Percentiles rank a stretch among this genome's conserved stretches.
Evolutionary conservation across 371 early-diverging fungal species (phyloP).

Genomic region (Coemansia sp.): DNA sequence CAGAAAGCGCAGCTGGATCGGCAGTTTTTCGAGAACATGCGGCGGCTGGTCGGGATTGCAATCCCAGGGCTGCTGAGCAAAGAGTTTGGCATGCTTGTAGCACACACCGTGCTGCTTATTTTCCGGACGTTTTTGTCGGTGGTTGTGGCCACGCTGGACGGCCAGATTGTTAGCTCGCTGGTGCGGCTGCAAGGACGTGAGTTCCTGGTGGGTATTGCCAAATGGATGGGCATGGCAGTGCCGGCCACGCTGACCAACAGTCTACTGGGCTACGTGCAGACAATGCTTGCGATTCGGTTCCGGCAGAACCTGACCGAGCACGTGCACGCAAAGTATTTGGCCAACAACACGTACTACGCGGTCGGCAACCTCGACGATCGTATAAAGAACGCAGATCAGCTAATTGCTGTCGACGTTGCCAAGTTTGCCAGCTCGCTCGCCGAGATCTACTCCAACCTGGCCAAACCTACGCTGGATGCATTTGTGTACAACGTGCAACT

Average conservation of each 20-base stretch:
- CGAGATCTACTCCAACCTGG: slow-evolving; percentile 77
- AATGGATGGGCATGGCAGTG: slow-evolving; percentile 90
- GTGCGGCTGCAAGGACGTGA: slow-evolving; percentile 61
- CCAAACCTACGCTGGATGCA: slow-evolving; percentile 81
- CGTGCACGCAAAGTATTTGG: slow-evolving; percentile 74
- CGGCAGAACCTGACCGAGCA: slow-evolving; percentile 72
- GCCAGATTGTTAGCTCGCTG: slow-evolving; percentile 85
- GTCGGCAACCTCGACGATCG: slow-evolving; percentile 79
- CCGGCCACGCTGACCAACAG: slow-evolving; percentile 96
- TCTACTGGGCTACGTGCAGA: slow-evolving; percentile 60
- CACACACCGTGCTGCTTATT: slow-evolving; percentile 56
- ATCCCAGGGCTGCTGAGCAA: slow-evolving; percentile 66
- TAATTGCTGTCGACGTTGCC: slow-evolving; percentile 79
- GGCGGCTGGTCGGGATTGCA: slow-evolving; percentile 68
- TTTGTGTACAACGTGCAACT: slow-evolving; percentile 79
- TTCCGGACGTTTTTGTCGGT: slow-evolving; percentile 81
- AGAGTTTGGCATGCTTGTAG: slow-evolving; percentile 65
- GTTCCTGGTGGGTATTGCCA: slow-evolving; percentile 75
- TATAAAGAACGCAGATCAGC: slow-evolving; percentile 80
- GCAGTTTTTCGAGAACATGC: slow-evolving; percentile 74
- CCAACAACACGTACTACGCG: slow-evolving; percentile 78
- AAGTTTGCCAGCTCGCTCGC: slow-evolving; percentile 76
- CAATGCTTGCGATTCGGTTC: slow-evolving; percentile 70
- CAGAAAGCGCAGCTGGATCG: slow-evolving; percentile 52
- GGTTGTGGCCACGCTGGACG: slow-evolving; percentile 89